Base-by-base conservation (phyloP, 2,329 filamentous ascomycete species). In the Cadophora malorum region DNA sequence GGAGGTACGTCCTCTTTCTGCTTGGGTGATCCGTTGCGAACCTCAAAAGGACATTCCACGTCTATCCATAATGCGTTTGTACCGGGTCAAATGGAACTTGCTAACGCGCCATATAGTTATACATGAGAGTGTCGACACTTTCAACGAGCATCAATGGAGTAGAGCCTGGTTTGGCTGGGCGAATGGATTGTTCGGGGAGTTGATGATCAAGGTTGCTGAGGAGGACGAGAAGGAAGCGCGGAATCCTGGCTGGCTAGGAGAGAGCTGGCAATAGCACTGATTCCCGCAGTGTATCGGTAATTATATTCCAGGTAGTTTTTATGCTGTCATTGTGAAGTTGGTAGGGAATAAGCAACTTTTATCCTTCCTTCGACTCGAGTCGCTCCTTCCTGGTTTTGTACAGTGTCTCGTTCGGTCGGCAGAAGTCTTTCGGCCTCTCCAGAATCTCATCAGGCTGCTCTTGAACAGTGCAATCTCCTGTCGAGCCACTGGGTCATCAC, bases 131-230 rank as follows among this genome's bases (percentile, higher is more conserved):
- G 79, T 84, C 19, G 76, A 82, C 67, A 79, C 79, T 3, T 82
- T 82, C 76, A 74, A 80, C 64, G 75, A 78, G 56, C 72, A 71
- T 1, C 72, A 77, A 52, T 85, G 78, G 76, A 81, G 81, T 23
- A 73, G 83, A 23, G 77, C 80, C 12, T 84, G 83, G 83, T 96
- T 96, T 77, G 90, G 92, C 0, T 96, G 93, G 93, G 91, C 92
- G 12, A 96, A 96, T 76, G 92, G 90, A 0, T 86, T 96, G 21
- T 94, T 94, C 79, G 91, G 91, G 16, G 91, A 94, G 80, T 91
- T 74, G 61, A 66, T 74, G n/a, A 62, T 74, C 35, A 74, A 71
- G 62, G 66, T 74, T 28, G 60, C 59, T 4, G 66, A 70, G 38
- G 70, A 71, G 28, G 67, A 69, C 63, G 62, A 71, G 50, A 71